phyloP scores from a whole-genome alignment of 352 stramenopile species.

The Pythium aphanidermatum region DNA sequence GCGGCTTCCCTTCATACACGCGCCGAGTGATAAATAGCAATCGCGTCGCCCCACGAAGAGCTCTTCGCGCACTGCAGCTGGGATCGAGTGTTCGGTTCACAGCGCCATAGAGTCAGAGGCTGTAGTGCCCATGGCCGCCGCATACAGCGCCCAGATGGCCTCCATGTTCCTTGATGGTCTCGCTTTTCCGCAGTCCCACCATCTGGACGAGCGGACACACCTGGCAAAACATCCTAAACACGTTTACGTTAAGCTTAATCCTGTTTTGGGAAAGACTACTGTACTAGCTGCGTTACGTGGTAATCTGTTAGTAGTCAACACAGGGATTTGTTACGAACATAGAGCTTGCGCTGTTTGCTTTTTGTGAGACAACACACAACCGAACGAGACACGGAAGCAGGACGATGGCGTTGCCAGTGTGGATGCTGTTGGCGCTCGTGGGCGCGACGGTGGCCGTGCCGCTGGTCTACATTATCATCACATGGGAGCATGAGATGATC shows the following conservation, averaged over 20 bases:
- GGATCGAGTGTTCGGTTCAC: too few species aligned
- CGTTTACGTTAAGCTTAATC: neutral
- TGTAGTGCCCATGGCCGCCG: too few species aligned
- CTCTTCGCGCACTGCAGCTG: too few species aligned
- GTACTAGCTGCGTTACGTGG: neutral
- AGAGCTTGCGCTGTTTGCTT: constrained; percentile 6
- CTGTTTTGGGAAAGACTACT: neutral
- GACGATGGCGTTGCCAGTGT: constrained; percentile 22
- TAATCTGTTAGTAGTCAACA: too few species aligned
- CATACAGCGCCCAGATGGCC: too few species aligned
- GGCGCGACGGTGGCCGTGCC: constrained; percentile 44
- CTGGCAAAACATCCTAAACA: neutral
- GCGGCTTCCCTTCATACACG: too few species aligned
- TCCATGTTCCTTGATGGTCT: too few species aligned
- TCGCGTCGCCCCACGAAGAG: too few species aligned
- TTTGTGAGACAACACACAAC: neutral
- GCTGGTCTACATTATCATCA: constrained; percentile 59
- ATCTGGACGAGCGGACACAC: constrained; percentile 7
- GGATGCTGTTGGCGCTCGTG: constrained; percentile 41
- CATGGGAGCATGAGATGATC: constrained; percentile 75
- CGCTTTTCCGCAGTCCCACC: constrained; percentile 5
- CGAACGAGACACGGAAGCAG: constrained; percentile 5
- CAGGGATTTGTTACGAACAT: too few species aligned
- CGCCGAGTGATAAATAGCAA: too few species aligned
- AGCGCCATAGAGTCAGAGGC: too few species aligned